Base-by-base conservation (phyloP, 106 monocot genomes). In the Dendrobium huoshanense region DNA sequence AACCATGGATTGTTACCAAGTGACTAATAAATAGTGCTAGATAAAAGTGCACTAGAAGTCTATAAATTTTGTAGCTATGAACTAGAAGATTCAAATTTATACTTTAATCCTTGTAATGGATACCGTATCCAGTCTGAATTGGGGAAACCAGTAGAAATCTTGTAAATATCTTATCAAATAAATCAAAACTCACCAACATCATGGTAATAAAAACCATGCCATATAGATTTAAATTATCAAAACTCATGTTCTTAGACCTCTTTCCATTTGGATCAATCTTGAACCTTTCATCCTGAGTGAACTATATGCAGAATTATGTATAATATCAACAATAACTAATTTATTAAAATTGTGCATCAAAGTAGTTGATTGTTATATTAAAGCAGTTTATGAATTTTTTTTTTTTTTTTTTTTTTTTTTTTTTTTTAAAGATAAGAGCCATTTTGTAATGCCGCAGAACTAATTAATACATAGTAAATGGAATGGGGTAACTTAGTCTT, bases 361-460 rank as follows among this genome's bases (percentile, higher is more conserved):
- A 15, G 54, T 15, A 58, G 18, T 18, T 58, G 19, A n/a, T 20
- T 16, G 20, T 48, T 16, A 18, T 58, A 58, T 58, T 58, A 48
- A 58, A 58, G 58, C 58, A 17, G 58, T 58, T 58, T 58, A 58
- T 58, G 58, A 58, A n/a, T n/a, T n/a, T n/a, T n/a, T n/a, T n/a
- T n/a, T n/a, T n/a, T 58, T 58, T 56, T 17, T n/a, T n/a, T n/a
- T 58, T 16, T 58, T 58, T 58, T 58, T 2, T 18, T 18, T 18
- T 18, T 4, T 58, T 4, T 17, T 13, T 4, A 4, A 16, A 58
- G 9, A 58, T 20, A 58, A 17, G 58, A 58, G 20, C 58, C 20
- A 4, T 4, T 58, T 58, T 58, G 5, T 58, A 58, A 17, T 58
- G 18, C 15, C 18, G 15, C 18, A 5, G 19, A 58, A 58, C 58